Evolutionary conservation across 73 alveolate genomes (phyloP), one percentile per base, ranked within the genome.

Genomic region (Paramecium sexaurelia): DNA sequence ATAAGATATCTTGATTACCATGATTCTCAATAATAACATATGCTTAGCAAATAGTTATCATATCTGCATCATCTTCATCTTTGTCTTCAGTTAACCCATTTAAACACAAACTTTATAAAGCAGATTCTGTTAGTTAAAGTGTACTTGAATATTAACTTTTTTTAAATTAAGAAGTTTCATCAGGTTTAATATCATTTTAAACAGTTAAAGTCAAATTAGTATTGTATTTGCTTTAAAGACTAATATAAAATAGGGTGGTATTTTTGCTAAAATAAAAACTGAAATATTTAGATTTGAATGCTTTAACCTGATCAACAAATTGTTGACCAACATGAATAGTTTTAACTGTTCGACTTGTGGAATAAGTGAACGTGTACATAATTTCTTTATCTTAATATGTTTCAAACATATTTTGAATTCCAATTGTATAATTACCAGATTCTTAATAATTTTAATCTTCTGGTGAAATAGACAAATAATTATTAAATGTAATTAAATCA

Each of bases 301-400:
- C 37, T 56, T 10, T 29, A 26, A 40, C 26, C 2, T 8, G 19
- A 75, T 75, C 89, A 15, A 20, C 15, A 37, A 33, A 41, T 36
- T 39, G 17, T 36, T n/a, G 8, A 26, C 71, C 89, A 4, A 41
- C 45, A 19, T 75, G 32, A 13, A 75, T 19, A 2, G 66, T 36
- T 75, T 75, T 75, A 15, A 75, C 68, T 15, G 89, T 75, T 41
- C 89, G 33, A 17, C 56, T 26, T 0, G 89, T 75, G 3, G 89
- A 75, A 75, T 20, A 75, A n/a, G 89, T 75, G 15, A 75, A 17
- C 6, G 89, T 26, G 43, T 26, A 56, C 37, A 27, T 22, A 22
- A 56, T 56, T 22, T 24, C 13, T 22, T 56, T 56, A 27, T 22
- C 20, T 8, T 6, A 24, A 8, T 17, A 56, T 24, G 40, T 56